Conservation (phyloP, 192 early-diverging fungal genomes). For the Allomyces macrogynus region DNA sequence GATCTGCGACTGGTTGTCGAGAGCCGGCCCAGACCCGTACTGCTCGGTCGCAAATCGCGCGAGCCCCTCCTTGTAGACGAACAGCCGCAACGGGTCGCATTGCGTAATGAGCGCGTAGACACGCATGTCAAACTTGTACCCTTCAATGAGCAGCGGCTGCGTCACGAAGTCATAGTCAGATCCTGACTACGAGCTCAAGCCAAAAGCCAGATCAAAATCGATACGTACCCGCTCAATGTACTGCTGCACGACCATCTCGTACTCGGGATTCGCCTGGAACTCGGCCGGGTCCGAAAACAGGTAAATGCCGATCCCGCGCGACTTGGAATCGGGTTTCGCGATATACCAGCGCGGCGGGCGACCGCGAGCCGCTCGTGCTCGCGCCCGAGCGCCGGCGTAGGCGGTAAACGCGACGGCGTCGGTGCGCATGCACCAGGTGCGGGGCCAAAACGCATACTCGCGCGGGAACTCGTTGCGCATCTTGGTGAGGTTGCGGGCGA, state of each 20-base stretch:
- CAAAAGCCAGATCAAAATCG: too few relatives aligned
- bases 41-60: slow-evolving; percentile 33
- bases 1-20: slow-evolving; percentile 19
- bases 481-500: slow-evolving; percentile 29
- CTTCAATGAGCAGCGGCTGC: slow-evolving; percentile 27
- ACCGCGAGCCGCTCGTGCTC: not conserved
- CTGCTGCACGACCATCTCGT: slow-evolving; percentile 6
- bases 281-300: slow-evolving; percentile 12
- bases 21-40: slow-evolving; percentile 17
- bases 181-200: too few relatives aligned
- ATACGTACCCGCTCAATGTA: slow-evolving; percentile 6
- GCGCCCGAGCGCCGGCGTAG: not conserved
- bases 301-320: slow-evolving; percentile 19
- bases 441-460: slow-evolving; percentile 33
- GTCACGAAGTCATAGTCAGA: too few relatives aligned
- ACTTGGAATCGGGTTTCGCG: slow-evolving; percentile 30
- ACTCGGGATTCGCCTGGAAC: not conserved
- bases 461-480: slow-evolving; percentile 25
- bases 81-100: slow-evolving; percentile 29
- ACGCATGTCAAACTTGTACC: slow-evolving; percentile 35
- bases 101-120: slow-evolving; percentile 38
- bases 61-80: slow-evolving; percentile 31
- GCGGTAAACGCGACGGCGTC: slow-evolving; percentile 22
- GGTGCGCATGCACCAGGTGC: slow-evolving; percentile 27
- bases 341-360: slow-evolving; percentile 18